A percentile compares a stretch with the other conserved stretches of the same genome.
phyloP scores from a whole-genome alignment of 352 stramenopile species.

The Pythium vanterpoolii region DNA sequence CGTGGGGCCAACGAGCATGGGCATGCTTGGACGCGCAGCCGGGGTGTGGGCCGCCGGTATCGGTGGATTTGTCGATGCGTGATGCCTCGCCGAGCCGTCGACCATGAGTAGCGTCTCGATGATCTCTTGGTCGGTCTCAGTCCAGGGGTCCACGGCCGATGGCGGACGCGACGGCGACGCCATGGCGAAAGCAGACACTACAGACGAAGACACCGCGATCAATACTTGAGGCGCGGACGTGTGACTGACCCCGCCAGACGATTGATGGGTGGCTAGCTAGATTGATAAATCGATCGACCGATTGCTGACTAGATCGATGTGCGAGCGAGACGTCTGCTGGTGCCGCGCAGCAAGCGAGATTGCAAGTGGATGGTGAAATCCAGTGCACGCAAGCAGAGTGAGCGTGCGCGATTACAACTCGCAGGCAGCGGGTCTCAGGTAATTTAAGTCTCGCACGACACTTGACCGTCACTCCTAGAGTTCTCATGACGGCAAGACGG shows the following conservation, averaged over 20 bases:
- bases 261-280: not conserved
- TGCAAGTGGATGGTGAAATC: not conserved
- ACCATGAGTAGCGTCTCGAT: conserved; percentile 49
- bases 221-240: no score
- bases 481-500: no score
- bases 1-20: no score
- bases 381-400: no score
- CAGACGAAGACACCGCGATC: no score
- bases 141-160: conserved; percentile 31
- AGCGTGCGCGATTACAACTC: no score
- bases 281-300: no score
- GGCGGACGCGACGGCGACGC: conserved; percentile 21
- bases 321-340: not conserved
- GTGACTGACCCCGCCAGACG: not conserved
- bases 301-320: not conserved
- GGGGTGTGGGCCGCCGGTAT: no score
- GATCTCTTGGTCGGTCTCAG: conserved; percentile 51
- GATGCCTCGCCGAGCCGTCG: not conserved
- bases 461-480: no score
- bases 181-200: not conserved
- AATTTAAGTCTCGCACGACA: no score
- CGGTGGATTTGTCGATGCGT: not conserved
- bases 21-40: not conserved
- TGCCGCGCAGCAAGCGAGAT: not conserved
- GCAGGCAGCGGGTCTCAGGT: no score